Base-by-base conservation (phyloP, 805 yeast genomes). In the Myxozyma neglecta region DNA sequence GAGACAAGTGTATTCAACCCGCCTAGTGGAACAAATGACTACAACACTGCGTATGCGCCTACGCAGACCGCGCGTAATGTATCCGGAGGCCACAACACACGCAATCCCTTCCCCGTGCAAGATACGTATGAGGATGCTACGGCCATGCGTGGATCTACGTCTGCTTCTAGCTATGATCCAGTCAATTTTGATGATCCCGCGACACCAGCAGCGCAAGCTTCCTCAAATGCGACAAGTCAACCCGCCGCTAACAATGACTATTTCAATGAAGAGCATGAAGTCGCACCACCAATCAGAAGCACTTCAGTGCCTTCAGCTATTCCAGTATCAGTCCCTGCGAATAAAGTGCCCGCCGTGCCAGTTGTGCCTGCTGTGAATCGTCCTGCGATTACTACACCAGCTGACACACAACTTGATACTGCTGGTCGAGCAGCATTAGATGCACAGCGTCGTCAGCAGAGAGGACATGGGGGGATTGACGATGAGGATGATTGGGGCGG, bases 401-500 rank as follows among this genome's bases (percentile, higher is more conserved):
- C 6, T 7, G 18, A 43, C 40, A 14, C 10, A 14, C 43, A 32
- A 11, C n/a, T 52, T 14, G 61, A 61, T 13, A 49, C 59, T 2
- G 57, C 70, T 24, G 62, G 53, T 37, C 60, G 65, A 45, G 68
- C 62, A 2, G 68, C 59, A 44, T 46, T 73, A 13, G 74, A 72
- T n/a, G 65, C 65, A 14, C 77, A 74, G 59, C 69, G 75, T 3
- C 76, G 77, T 10, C 67, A 63, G 10, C 29, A 36, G 34, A 6
- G 24, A 9, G 59, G 46, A 11, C 70, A 57, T 11, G 73, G 16
- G 6, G 58, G 44, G 6, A 70, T 56, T 10, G 73, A 66, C 37
- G 73, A 71, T 32, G 75, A 69, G 16, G 76, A 73, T 35, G 73
- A 74, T 34, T 75, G 73, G 59, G 72, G 66, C 49, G 61, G 61